Evolutionary conservation across 2,329 filamentous ascomycete species (phyloP).

Genomic region (Didymella arachidicola): DNA sequence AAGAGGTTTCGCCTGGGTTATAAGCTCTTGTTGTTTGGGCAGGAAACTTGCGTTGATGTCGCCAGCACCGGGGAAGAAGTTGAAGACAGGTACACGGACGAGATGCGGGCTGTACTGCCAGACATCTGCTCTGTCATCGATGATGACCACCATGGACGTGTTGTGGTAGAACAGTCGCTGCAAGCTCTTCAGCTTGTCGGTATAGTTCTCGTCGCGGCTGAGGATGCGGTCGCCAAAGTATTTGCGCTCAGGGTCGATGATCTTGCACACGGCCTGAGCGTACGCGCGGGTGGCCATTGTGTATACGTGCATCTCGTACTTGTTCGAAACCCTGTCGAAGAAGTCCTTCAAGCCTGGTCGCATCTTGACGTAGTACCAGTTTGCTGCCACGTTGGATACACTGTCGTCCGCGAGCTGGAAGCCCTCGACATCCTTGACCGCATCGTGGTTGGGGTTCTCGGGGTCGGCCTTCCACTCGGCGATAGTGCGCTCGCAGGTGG

Average conservation of each 20-base stretch:
- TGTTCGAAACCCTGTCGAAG: conserved; percentile 74
- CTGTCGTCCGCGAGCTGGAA: conserved; percentile 88
- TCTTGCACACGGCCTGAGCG: conserved; percentile 86
- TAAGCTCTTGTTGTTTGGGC: conserved; percentile 69
- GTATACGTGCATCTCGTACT: conserved; percentile 97
- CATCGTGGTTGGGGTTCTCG: conserved; percentile 87
- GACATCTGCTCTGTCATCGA: conserved; percentile 95
- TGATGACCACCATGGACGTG: conserved; percentile 99
- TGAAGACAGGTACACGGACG: conserved; percentile 93
- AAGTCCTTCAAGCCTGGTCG: conserved; percentile 86
- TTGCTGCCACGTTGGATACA: conserved; percentile 46
- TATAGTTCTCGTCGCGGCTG: conserved; percentile 96
- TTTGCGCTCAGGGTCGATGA: conserved; percentile 88
- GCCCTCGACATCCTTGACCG: conserved; percentile 84
- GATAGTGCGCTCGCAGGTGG: conserved; percentile 94
- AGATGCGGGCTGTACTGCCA: conserved; percentile 94
- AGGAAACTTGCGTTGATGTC: conserved; percentile 99
- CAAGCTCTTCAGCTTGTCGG: conserved; percentile 86
- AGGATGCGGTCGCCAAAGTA: conserved; percentile 95
- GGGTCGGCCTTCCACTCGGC: conserved; percentile 93
- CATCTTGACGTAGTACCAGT: conserved; percentile 97
- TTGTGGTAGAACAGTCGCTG: conserved; percentile 93
- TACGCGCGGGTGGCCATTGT: conserved; percentile 99
- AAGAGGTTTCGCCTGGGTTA: conserved; percentile 36
- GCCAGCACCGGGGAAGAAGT: conserved; percentile 97